phyloP scores from a whole-genome alignment of 805 yeast species.

The Candida sithepensis region DNA sequence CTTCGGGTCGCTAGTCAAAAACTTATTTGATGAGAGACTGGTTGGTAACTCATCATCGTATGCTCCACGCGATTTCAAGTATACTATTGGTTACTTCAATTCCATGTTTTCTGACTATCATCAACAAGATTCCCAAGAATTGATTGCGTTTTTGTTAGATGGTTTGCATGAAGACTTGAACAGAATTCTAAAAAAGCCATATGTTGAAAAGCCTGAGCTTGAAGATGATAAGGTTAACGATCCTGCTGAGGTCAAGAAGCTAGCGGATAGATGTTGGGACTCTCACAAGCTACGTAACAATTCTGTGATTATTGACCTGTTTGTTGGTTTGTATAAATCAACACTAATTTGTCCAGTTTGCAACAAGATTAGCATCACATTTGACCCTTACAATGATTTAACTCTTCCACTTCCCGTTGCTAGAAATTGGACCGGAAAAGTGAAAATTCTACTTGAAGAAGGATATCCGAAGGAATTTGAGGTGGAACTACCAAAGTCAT shows the following conservation, averaged over 20 bases:
- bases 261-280: conserved; percentile 79
- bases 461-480: conserved; percentile 53
- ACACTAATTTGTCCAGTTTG: conserved; percentile 88
- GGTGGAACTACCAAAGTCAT: conserved; percentile 65
- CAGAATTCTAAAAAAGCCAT: conserved; percentile 77
- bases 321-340: conserved; percentile 88
- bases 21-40: conserved; percentile 42
- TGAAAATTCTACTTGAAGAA: conserved; percentile 58
- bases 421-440: conserved; percentile 64
- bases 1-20: conserved; percentile 66
- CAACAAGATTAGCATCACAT: conserved; percentile 73
- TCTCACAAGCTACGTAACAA: conserved; percentile 78
- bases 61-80: conserved; percentile 76
- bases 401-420: conserved; percentile 85
- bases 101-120: conserved; percentile 74
- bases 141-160: conserved; percentile 81
- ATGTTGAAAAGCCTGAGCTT: conserved; percentile 82
- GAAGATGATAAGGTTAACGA: conserved; percentile 58
- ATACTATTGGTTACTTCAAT: conserved; percentile 73
- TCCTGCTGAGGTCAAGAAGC: conserved; percentile 45
- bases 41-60: conserved; percentile 21
- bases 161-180: conserved; percentile 92
- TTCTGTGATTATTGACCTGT: conserved; percentile 78
- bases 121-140: conserved; percentile 94
- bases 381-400: conserved; percentile 89